These are phyloP conservation scores for Torulaspora maleeae DNA, from an alignment of 805 yeast species.

Conservation along the genomic window DNA sequence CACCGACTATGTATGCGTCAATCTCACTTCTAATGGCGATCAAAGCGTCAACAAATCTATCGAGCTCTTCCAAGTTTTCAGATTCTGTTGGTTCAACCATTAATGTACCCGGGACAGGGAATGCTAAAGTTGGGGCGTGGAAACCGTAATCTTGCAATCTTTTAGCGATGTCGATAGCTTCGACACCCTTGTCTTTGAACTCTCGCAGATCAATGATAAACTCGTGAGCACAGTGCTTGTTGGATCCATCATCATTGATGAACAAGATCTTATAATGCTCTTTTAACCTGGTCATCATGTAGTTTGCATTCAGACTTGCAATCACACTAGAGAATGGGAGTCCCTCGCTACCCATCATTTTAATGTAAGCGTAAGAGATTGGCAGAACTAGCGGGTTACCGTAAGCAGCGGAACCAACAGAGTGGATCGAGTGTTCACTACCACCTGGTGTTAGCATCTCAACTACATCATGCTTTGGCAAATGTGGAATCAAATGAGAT, in stretches of 20 bases:
- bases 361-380: conserved; percentile 90
- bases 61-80: conserved; percentile 81
- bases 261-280: conserved; percentile 73
- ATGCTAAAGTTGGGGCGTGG: conserved; percentile 98
- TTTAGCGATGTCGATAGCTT: conserved; percentile 95
- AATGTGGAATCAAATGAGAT: conserved; percentile 68
- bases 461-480: conserved; percentile 72
- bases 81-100: conserved; percentile 99
- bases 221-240: conserved; percentile 91
- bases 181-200: conserved; percentile 72
- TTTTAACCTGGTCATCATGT: conserved; percentile 78
- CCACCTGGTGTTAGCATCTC: conserved; percentile 44
- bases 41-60: conserved; percentile 85
- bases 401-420: conserved; percentile 91
- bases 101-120: conserved; percentile 96
- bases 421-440: conserved; percentile 49
- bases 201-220: conserved; percentile 88
- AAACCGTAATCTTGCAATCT: conserved; percentile 96
- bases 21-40: conserved; percentile 81
- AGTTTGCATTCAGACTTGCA: conserved; percentile 93
- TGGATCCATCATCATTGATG: conserved; percentile 40
- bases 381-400: conserved; percentile 94
- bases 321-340: conserved; percentile 81
- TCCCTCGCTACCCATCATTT: conserved; percentile 83
- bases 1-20: conserved; percentile 61